Conservation (phyloP, 1,139 yeast genomes). For the Protomyces pachydermus region DNA sequence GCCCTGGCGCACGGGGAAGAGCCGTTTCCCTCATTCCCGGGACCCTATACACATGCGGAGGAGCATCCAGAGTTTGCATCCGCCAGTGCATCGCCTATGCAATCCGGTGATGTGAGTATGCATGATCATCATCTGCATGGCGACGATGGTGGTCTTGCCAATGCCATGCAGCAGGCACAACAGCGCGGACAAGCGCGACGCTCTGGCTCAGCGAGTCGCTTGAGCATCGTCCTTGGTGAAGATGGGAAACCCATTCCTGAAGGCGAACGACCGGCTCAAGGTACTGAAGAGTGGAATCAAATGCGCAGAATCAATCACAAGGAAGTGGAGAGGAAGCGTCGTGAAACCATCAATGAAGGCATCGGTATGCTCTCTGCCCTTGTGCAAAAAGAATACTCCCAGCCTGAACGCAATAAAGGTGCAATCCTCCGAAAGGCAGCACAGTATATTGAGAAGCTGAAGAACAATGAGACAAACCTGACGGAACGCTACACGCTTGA, state of each 20-base stretch:
- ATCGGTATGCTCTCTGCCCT: constrained; percentile 75
- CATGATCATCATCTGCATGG: not conserved
- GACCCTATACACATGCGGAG: not conserved
- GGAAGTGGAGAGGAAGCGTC: constrained; percentile 93
- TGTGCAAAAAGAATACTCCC: constrained; percentile 39
- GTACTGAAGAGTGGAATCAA: constrained; percentile 81
- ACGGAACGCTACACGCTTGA: constrained; percentile 44
- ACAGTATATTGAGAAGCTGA: constrained; percentile 79
- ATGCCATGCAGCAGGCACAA: not conserved
- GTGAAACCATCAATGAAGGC: constrained; percentile 87
- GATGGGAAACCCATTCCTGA: constrained; percentile 23
- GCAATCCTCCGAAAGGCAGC: constrained; percentile 83
- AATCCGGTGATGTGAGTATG: not conserved
- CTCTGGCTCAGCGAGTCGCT: constrained; percentile 3
- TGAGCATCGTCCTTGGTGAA: constrained; percentile 21
- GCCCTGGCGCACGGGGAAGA: not conserved
- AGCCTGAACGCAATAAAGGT: constrained; percentile 87
- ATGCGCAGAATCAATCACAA: constrained; percentile 86
- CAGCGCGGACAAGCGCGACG: not conserved
- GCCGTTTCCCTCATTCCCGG: not conserved
- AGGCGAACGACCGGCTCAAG: constrained; percentile 44
- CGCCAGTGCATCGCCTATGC: not conserved
- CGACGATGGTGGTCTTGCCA: constrained; percentile 1
- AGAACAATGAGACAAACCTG: constrained; percentile 70
- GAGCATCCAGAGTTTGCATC: not conserved